A percentile compares a stretch with the other conserved stretches of the same genome.
phyloP scores from a whole-genome alignment of 805 yeast genomes.

The Brettanomyces nanus region DNA sequence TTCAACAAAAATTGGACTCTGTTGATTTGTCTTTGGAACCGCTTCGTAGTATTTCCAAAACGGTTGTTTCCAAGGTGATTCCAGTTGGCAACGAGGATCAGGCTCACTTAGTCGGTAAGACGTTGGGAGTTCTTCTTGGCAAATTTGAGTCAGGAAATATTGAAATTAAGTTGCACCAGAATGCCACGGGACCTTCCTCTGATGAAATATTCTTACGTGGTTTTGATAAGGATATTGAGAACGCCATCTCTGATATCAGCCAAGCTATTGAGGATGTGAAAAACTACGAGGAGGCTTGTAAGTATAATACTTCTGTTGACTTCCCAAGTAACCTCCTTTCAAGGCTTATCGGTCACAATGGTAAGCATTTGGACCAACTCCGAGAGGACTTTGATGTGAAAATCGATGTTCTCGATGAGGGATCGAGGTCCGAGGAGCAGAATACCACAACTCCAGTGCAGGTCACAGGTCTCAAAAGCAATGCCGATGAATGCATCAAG shows the following conservation, averaged over 20 bases:
- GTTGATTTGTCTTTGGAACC: slow-evolving; percentile 48
- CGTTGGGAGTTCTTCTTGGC: slow-evolving; percentile 33
- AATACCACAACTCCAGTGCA: slow-evolving; percentile 39
- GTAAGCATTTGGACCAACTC: slow-evolving; percentile 60
- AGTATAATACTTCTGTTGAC: slow-evolving; percentile 37
- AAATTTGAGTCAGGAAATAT: slow-evolving; percentile 25
- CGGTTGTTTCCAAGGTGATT: slow-evolving; percentile 44
- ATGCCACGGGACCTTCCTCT: slow-evolving; percentile 29
- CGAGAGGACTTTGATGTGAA: slow-evolving; percentile 68
- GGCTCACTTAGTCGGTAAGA: slow-evolving; percentile 48
- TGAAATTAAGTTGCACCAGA: slow-evolving; percentile 43
- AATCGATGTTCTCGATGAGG: slow-evolving; percentile 57
- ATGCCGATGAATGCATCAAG: slow-evolving; percentile 63
- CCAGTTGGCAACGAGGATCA: slow-evolving; percentile 49
- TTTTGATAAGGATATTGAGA: slow-evolving; percentile 49
- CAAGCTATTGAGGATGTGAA: slow-evolving; percentile 41
- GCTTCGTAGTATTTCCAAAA: slow-evolving; percentile 50
- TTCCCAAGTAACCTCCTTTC: slow-evolving; percentile 65
- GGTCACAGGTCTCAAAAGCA: slow-evolving; percentile 70
- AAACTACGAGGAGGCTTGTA: slow-evolving; percentile 30
- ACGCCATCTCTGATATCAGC: slow-evolving; percentile 44
- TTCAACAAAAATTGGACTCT: slow-evolving; percentile 41
- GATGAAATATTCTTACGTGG: slow-evolving; percentile 66
- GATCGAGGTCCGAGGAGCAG: slow-evolving; percentile 25
- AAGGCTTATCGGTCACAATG: slow-evolving; percentile 85